A percentile compares a stretch with the other conserved stretches of the same genome.
These are phyloP conservation scores for Pyrrhoderma lamaoense DNA, from an alignment of 1,284 basidiomycete species.

Conservation along the genomic window DNA sequence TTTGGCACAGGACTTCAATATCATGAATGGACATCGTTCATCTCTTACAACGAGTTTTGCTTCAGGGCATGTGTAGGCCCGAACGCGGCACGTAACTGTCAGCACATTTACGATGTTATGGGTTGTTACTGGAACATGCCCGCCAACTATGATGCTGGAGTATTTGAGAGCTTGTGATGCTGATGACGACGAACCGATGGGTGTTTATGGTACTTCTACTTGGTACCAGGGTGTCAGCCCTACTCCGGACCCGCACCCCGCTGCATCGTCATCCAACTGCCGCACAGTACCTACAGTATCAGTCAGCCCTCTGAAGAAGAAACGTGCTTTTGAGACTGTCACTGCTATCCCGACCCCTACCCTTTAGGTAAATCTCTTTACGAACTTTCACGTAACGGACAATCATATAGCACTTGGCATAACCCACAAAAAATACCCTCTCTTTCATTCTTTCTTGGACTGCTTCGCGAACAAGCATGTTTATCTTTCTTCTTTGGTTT, in stretches of 20 bases:
- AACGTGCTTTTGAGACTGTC: constrained; percentile 16
- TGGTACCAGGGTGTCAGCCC: constrained; percentile 48
- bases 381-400: not conserved
- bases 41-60: constrained; percentile 51
- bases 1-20: constrained; percentile 27
- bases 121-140: constrained; percentile 47
- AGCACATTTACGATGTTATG: constrained; percentile 37
- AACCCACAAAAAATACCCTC: too few relatives aligned
- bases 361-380: not conserved
- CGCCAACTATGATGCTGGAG: constrained; percentile 43
- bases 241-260: constrained; percentile 45
- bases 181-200: constrained; percentile 47
- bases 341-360: not conserved
- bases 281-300: constrained; percentile 35
- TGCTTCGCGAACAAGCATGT: too few relatives aligned
- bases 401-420: too few relatives aligned
- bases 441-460: too few relatives aligned
- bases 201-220: constrained; percentile 53
- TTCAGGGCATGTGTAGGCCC: constrained; percentile 54
- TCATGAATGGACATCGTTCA: constrained; percentile 34
- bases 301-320: constrained; percentile 27
- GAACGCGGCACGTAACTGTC: constrained; percentile 49
- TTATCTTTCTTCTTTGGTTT: too few relatives aligned
- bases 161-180: constrained; percentile 47
- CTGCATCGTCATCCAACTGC: constrained; percentile 34